A percentile compares a stretch with the other conserved stretches of the same genome.
These are phyloP conservation scores for Mycena haematopus DNA, from an alignment of 768 basidiomycete species.

Conservation along the genomic window DNA sequence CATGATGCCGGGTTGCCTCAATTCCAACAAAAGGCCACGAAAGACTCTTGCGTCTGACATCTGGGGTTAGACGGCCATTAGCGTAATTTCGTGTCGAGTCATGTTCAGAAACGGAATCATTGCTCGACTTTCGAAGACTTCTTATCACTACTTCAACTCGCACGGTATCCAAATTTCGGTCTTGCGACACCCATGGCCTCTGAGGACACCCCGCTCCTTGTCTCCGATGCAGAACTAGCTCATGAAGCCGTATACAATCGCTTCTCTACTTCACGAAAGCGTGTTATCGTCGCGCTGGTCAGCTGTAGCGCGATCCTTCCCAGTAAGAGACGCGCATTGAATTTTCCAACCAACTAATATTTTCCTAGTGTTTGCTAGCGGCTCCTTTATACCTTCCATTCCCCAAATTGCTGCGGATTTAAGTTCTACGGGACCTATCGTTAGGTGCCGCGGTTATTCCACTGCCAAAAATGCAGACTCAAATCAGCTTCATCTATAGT, in stretches of 20 bases:
- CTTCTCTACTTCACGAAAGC: constrained; percentile 52
- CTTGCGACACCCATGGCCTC: constrained; percentile 15
- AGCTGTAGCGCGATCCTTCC: constrained; percentile 51
- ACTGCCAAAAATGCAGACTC: background rate
- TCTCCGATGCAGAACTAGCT: constrained; percentile 23
- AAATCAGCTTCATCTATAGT: constrained; percentile 32
- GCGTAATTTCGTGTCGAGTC: no score
- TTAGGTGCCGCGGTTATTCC: constrained; percentile 42
- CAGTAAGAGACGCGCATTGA: constrained; percentile 43
- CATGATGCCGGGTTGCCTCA: no score
- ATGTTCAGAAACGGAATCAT: no score
- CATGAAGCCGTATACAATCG: constrained; percentile 48
- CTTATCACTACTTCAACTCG: no score
- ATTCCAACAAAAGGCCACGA: no score
- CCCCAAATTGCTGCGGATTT: constrained; percentile 60
- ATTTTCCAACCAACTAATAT: background rate
- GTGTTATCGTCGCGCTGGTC: constrained; percentile 53
- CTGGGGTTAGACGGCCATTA: no score
- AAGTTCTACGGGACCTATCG: constrained; percentile 44
- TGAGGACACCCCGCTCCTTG: constrained; percentile 26
- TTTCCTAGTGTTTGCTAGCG: constrained; percentile 51
- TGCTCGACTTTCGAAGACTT: no score
- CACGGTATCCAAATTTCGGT: background rate
- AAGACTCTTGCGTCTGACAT: no score
- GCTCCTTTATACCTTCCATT: constrained; percentile 58